A percentile compares a stretch with the other conserved stretches of the same genome.
phyloP scores from a whole-genome alignment of 2,329 filamentous ascomycete species.

The Xylaria sp. region DNA sequence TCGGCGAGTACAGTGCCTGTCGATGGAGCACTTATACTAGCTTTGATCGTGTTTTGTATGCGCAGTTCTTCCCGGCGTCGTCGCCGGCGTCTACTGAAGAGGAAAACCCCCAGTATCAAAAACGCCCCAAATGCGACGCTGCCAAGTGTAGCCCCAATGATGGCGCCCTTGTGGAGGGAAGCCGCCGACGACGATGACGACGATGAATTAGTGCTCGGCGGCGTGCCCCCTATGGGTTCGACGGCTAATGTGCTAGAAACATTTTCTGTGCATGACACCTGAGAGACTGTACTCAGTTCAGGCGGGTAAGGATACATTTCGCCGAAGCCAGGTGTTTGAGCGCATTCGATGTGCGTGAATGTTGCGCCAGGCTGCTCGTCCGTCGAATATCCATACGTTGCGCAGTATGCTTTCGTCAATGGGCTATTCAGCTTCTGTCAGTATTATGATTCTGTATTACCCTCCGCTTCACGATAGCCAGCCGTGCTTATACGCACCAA shows the following conservation, averaged over 20 bases:
- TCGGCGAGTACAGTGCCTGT: neutral
- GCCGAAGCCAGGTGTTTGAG: slow-evolving; percentile 32
- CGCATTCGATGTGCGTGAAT: slow-evolving; percentile 38
- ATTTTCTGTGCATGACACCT: neutral
- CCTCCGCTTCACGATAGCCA: neutral
- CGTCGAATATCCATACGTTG: slow-evolving; percentile 37
- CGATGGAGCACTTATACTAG: neutral
- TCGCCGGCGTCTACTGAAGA: slow-evolving; percentile 1
- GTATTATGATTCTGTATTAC: neutral
- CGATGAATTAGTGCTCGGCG: neutral
- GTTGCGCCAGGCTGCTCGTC: slow-evolving; percentile 29
- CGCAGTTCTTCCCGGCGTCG: neutral
- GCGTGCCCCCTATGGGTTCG: neutral
- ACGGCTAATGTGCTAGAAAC: neutral
- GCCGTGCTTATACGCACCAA: slow-evolving; percentile 39
- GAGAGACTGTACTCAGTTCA: slow-evolving; percentile 28
- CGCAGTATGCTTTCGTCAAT: slow-evolving; percentile 32
- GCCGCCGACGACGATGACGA: slow-evolving; percentile 1
- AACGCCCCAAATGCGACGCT: slow-evolving; percentile 1
- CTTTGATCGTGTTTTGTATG: no score
- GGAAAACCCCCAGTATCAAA: neutral
- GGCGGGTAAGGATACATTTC: slow-evolving; percentile 39
- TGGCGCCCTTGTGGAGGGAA: slow-evolving; percentile 6
- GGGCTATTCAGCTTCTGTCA: slow-evolving; percentile 25
- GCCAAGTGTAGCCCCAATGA: slow-evolving; percentile 17